Conservation (phyloP, 225 moss, liverwort and hornwort species). For the Polytrichum formosum region DNA sequence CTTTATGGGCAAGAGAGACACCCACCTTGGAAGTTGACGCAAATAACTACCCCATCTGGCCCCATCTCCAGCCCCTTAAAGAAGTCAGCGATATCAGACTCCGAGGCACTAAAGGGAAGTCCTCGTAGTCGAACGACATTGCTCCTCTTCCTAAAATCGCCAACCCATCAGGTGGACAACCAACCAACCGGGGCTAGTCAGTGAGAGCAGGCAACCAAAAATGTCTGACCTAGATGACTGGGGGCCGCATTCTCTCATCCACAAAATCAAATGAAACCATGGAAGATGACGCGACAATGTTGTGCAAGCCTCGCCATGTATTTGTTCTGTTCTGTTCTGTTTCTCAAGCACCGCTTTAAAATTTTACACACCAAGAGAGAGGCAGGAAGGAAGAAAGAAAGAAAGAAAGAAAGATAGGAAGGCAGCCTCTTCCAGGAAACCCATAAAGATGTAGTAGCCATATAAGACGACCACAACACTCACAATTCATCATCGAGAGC, state of each 20-base stretch:
- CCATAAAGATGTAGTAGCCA: constrained; percentile 88
- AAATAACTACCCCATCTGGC: constrained; percentile 99
- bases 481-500: constrained; percentile 99
- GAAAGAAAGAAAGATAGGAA: constrained; percentile 34
- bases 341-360: no score
- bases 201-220: not conserved
- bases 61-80: constrained; percentile 99
- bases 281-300: not conserved
- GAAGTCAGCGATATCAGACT: constrained; percentile 95
- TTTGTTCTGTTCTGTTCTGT: no score
- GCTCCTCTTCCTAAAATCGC: constrained; percentile 88
- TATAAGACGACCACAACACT: constrained; percentile 80
- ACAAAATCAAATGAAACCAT: no score
- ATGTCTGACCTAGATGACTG: no score
- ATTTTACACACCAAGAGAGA: not conserved
- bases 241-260: no score
- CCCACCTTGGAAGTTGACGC: constrained; percentile 98
- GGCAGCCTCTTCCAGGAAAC: constrained; percentile 68
- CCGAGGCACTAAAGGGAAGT: constrained; percentile 98
- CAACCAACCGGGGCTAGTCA: constrained; percentile 5
- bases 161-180: constrained; percentile 14
- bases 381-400: not conserved
- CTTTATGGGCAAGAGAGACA: not conserved
- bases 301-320: constrained; percentile 35
- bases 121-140: constrained; percentile 99